Evolutionary conservation across 257 asterid genomes (phyloP).

Genomic region (Parsonsia alboflavescens): DNA sequence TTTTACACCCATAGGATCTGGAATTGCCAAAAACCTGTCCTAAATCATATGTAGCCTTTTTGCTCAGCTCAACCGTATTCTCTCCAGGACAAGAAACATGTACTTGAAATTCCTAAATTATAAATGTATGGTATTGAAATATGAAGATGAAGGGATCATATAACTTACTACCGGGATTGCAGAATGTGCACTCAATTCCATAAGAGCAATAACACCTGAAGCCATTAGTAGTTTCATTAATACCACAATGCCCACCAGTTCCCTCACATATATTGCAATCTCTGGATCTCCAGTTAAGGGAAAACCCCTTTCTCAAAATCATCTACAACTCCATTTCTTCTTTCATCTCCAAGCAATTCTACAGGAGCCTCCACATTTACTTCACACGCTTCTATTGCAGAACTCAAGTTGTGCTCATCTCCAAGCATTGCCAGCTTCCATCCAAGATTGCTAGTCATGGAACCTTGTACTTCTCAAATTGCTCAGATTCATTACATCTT

Average conservation of each 20-base stretch:
- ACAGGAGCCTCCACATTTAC: slow-evolving; percentile 40
- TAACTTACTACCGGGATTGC: slow-evolving; percentile 50
- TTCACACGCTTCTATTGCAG: slow-evolving; percentile 29
- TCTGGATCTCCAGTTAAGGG: slow-evolving; percentile 42
- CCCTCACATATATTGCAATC: slow-evolving; percentile 6
- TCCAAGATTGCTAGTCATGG: slow-evolving; percentile 17
- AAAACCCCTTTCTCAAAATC: slow-evolving; percentile 40
- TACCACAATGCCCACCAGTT: slow-evolving; percentile 14
- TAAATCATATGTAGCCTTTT: no score
- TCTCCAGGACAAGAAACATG: background rate
- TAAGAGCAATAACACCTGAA: slow-evolving; percentile 56
- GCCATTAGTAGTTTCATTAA: slow-evolving; percentile 6
- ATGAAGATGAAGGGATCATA: background rate
- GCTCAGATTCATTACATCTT: slow-evolving; percentile 18
- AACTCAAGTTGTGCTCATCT: slow-evolving; percentile 15
- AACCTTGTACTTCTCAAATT: slow-evolving; percentile 16
- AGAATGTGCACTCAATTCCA: slow-evolving; percentile 41
- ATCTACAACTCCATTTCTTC: background rate
- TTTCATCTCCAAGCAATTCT: slow-evolving; percentile 25
- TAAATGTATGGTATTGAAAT: background rate
- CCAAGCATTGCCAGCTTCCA: slow-evolving; percentile 36
- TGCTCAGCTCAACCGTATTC: no score
- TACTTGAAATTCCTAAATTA: background rate
- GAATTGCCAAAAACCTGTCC: no score
- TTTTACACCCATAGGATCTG: no score